Conservation (phyloP, 2,329 filamentous ascomycete genomes). For the Epicoccum nigrum region DNA sequence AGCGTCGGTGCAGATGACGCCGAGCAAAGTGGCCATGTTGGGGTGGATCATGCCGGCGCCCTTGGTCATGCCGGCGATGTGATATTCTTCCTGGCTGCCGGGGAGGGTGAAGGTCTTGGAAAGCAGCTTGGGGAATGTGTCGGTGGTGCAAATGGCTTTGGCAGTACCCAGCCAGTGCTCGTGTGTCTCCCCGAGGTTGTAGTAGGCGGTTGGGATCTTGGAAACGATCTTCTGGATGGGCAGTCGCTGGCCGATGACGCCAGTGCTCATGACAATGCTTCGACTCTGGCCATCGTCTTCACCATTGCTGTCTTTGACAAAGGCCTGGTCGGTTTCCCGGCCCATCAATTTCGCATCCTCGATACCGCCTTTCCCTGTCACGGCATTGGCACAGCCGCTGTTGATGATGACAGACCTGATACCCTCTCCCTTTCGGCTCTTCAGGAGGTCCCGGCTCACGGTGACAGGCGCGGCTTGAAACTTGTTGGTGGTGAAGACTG, state of each 20-base stretch:
- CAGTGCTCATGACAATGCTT: conserved; percentile 98
- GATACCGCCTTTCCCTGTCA: conserved; percentile 87
- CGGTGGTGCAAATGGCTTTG: conserved; percentile 94
- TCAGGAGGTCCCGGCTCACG: conserved; percentile 75
- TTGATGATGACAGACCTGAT: conserved; percentile 88
- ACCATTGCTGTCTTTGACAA: conserved; percentile 43
- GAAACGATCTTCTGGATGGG: conserved; percentile 89
- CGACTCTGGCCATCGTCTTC: conserved; percentile 56
- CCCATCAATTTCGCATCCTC: conserved; percentile 91
- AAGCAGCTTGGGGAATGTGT: conserved; percentile 96
- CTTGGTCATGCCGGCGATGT: conserved; percentile 93
- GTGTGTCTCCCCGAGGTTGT: conserved; percentile 74
- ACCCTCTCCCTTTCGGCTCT: conserved; percentile 68
- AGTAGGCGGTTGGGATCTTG: conserved; percentile 78
- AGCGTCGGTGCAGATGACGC: conserved; percentile 89
- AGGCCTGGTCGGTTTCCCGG: conserved; percentile 72
- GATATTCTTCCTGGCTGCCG: conserved; percentile 78
- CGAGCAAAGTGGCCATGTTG: conserved; percentile 96
- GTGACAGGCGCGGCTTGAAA: conserved; percentile 97
- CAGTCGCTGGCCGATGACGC: conserved; percentile 92
- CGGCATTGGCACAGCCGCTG: conserved; percentile 95
- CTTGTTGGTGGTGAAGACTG: conserved; percentile 97
- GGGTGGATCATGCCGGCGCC: conserved; percentile 99
- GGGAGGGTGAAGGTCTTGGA: conserved; percentile 85
- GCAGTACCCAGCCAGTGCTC: conserved; percentile 86